Evolutionary conservation across 306 rosid genomes (phyloP), one percentile per base, ranked within the genome.

Genomic region (Prosopis cineraria): DNA sequence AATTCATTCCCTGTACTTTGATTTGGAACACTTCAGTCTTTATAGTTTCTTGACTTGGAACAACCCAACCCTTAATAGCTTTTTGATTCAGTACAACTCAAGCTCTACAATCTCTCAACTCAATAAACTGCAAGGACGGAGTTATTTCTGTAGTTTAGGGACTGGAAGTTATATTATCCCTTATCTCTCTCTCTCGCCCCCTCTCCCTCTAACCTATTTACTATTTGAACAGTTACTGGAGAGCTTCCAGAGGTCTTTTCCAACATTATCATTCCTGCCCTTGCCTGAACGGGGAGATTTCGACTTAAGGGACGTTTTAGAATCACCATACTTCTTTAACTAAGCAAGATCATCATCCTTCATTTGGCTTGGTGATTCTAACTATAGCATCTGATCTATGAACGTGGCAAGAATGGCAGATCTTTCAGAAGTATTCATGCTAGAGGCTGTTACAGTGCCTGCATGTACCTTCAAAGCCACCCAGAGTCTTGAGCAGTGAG

Each of bases 251-350:
- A 79, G 60, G 39, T 87, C 98, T 66, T 95, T 92, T 83, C 97
- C 98, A 34, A 24, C 75, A 44, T 72, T 91, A 68, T 33, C 45
- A 11, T 95, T 95, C 75, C 98, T 98, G 6, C 78, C 90, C 16
- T 87, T 95, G 85, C 98, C 98, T 9, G 97, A 95, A 58, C 85
- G 96, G 3, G 98, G 98, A 24, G 89, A 92, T 79, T 88, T 95
- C 39, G 87, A 92, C 62, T 78, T 95, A 6, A 75, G 60, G 55
- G 93, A 92, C 1, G 98, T 95, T 71, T 79, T 92, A 76, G 87
- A 88, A 72, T 92, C 98, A 2, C 88, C 98, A 44, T 95, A 95
- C 85, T 95, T 95, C 88, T 95, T 95, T 83, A 91, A 95, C 90
- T 95, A 85, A 92, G 58, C 68, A 39, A 16, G 40, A 53, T 75